Base-by-base conservation (phyloP, 805 yeast species). In the Metschnikowia santaceciliae region DNA sequence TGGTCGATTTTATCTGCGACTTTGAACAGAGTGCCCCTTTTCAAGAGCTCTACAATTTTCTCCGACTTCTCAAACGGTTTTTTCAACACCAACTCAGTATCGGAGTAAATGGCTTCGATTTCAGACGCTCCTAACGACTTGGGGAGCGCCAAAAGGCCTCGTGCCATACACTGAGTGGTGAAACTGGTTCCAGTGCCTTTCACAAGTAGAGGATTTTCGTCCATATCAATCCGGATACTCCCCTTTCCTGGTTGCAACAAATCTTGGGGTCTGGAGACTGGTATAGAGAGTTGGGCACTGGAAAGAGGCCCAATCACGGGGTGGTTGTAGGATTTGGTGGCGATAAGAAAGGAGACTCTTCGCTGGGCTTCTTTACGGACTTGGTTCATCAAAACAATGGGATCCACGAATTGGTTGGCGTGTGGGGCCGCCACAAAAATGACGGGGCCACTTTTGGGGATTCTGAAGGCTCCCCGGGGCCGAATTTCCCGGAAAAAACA, bases 341-440 rank as follows among this genome's bases (percentile, higher is more conserved):
- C 99, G 54, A 90, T 88, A 55, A 92, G 72, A 64, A 91, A 90
- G 19, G 90, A 81, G 14, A 88, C 79, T 39, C 92, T 72, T 54
- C 96, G 76, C 6, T 82, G 78, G 1, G 86, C 78, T 51, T 81
- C 82, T 46, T 74, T 72, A 59, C 83, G 80, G 23, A 88, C 92
- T 63, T 87, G 92, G 43, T 87, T 84, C 87, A 89, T 84, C 43
- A 94, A 74, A 47, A 94, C 78, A 45, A 91, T 81, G 1, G 94
- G 92, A 48, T 81, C 81, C 33, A 91, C 90, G 64, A 91, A 91
- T 69, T 89, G 96, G 63, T 89, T 89, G n/a, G 96, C 96, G 71
- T 92, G 99, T 1, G 98, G 98, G 2, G 97, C 99, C 10, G 94
- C 95, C 34, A 94, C 98, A 55, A 94, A 85, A 49, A 92, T 86